A percentile compares a stretch with the other conserved stretches of the same genome.
These are phyloP conservation scores for Coniferiporia weirii DNA, from an alignment of 1,284 basidiomycete genomes.

Conservation along the genomic window DNA sequence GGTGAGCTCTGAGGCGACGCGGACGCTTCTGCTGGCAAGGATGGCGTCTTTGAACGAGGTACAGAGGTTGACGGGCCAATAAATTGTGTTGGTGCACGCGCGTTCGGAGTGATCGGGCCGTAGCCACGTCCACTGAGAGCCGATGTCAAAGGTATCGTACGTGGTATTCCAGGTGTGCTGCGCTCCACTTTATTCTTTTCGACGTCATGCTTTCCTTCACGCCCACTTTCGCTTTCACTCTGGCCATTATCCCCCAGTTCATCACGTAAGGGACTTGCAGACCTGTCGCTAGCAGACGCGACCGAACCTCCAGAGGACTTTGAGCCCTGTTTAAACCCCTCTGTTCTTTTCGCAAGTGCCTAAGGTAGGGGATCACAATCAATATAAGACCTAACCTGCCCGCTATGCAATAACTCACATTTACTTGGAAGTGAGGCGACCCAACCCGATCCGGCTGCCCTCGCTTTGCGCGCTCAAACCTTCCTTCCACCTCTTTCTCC, in stretches of 20 bases:
- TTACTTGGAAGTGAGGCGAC: conserved; percentile 3
- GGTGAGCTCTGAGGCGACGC: conserved; percentile 27
- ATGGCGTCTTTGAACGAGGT: background rate
- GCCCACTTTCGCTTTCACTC: background rate
- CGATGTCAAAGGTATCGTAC: conserved; percentile 14
- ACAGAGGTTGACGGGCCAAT: conserved; percentile 19
- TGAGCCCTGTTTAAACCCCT: background rate
- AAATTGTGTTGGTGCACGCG: conserved; percentile 12
- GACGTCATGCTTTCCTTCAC: background rate
- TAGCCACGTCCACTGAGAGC: background rate
- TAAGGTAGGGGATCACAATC: background rate
- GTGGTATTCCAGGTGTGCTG: conserved; percentile 10
- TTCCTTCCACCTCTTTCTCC: conserved; percentile 8
- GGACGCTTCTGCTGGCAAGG: conserved; percentile 18
- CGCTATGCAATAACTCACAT: background rate
- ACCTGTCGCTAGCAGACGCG: background rate
- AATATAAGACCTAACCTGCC: background rate
- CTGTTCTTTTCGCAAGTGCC: background rate
- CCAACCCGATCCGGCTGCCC: conserved; percentile 2
- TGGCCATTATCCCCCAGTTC: background rate
- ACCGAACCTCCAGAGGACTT: background rate
- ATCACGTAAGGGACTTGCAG: background rate
- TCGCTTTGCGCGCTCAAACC: conserved; percentile 15
- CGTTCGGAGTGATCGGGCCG: background rate
- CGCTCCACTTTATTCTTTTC: background rate